Evolutionary conservation across 768 basidiomycete genomes (phyloP), one percentile per base, ranked within the genome.

Genomic region (Leccinum truebloodii): DNA sequence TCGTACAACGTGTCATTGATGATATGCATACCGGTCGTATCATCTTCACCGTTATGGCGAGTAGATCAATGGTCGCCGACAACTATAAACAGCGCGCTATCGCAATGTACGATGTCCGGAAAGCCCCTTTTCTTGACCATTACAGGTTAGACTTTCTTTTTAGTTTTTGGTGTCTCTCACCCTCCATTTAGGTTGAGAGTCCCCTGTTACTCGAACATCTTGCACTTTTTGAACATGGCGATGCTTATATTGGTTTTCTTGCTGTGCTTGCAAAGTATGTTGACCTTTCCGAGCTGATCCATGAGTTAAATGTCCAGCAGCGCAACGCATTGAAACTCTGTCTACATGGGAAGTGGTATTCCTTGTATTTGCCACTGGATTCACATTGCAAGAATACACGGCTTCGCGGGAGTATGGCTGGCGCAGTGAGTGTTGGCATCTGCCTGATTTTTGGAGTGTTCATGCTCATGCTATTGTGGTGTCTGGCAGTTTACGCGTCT

Each of bases 331-430:
- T 22, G 67, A 80, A 0, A 66, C 73, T 10, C 62, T 89, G 53
- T 85, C 84, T 28, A 64, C 73, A 7, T 89, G 87, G 78, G 95
- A 97, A 69, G 69, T 79, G 20, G 75, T 86, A 10, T 95, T 95
- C 69, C 81, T 93, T 53, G 65, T 94, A 13, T 88, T 93, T 65
- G 88, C 87, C 0, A 75, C 80, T 5, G 93, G 93, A 1, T 94
- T 96, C 65, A 77, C 87, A 4, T 72, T 97, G 41, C 90, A 91
- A 61, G 94, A 96, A 73, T 95, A 95, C 71, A 93, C 94, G 0
- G 85, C 92, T 5, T 84, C 89, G 1, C 91, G 85, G 54, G 92
- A 95, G 71, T 87, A 95, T 67, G 93, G 94, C 26, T 94, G 90
- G 91, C 82, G 83, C 50, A 87, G 92, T 93, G 68, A 76, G 92